Base-by-base conservation (phyloP, 495 filamentous ascomycete genomes). In the Trichoderma reesei region DNA sequence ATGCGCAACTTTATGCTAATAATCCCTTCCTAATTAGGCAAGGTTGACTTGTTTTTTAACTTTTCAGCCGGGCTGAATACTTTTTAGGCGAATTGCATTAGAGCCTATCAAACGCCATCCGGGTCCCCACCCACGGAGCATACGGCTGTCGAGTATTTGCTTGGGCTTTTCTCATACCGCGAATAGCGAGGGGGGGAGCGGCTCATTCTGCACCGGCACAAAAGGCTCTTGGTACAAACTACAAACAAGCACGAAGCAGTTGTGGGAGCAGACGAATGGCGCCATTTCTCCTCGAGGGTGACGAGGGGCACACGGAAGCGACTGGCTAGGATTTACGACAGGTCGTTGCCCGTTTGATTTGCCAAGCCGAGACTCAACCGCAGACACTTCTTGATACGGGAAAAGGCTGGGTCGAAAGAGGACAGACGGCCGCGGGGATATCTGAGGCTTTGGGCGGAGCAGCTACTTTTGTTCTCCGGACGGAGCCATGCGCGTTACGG, bases 131-230 rank as follows among this genome's bases (percentile, higher is more conserved):
- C 20, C 3, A 13, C 31, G 51, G 51, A 56, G 26, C 20, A n/a
- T 34, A 34, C 51, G 51, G 51, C 18, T 56, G 26, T 34, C 34
- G 31, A 14, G 51, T n/a, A n/a, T n/a, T n/a, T n/a, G n/a, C n/a
- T 7, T 34, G 31, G 51, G 51, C 20, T 56, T 56, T 56, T 56
- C 34, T 31, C 20, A 34, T 56, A 26, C 51, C 51, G 51, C 51
- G 51, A 56, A 34, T 56, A 56, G 51, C 51, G 51, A 56, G 3
- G 51, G 51, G 51, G 11, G 51, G 51, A 34, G 51, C 31, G 51
- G 51, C 9, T 31, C 46, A 20, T 16, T 16, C 4, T n/a, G n/a
- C 51, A 34, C 11, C 20, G 11, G 51, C 51, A 56, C 51, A 26
- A 56, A 56, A 56, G 31, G 51, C 34, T 56, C n/a, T n/a, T n/a